Base-by-base conservation (phyloP, 805 yeast genomes). In the Hanseniaspora lindneri region DNA sequence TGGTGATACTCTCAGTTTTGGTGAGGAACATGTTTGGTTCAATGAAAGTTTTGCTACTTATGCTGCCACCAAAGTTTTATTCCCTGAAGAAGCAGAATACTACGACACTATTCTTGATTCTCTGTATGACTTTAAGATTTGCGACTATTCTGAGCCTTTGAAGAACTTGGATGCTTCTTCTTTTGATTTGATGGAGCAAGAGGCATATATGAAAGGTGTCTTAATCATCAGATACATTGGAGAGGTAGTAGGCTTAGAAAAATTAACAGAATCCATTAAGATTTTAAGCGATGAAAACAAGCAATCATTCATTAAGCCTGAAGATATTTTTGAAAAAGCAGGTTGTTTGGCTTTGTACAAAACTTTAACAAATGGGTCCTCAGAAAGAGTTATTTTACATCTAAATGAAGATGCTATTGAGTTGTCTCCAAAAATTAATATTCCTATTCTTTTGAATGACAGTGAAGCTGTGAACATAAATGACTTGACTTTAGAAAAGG, bases 31-130 rank as follows among this genome's bases (percentile, higher is more conserved):
- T 56, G 64, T 83, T 33, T 82, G 92, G 88, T 65, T 83, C 49
- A 80, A 81, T 56, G 94, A 83, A 64, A 66, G 83, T 2, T 79
- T 83, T 64, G 92, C 94, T 0, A 82, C 92, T 0, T 80, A 78
- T 70, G 67, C 77, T 54, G 83, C 87, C 0, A 49, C 52, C 20
- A 53, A 55, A 20, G 40, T 54, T 4, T 14, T 46, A 21, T 46
- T 30, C n/a, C 49, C 49, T 13, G 43, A 46, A 19, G 49, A 46
- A 17, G 43, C 43, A 4, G 49, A 46, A 17, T 41, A 32, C 10
- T 46, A 46, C 17, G 39, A 46, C 25, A 17, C 17, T 1, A 21
- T 39, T 46, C 33, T 46, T 14, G 43, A 46, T 30, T 19, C 20
- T 5, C 3, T 46, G 25, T 32, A 46, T 10, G 29, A 30, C 11